Base-by-base conservation (phyloP, 768 basidiomycete genomes). In the Russula emetica region DNA sequence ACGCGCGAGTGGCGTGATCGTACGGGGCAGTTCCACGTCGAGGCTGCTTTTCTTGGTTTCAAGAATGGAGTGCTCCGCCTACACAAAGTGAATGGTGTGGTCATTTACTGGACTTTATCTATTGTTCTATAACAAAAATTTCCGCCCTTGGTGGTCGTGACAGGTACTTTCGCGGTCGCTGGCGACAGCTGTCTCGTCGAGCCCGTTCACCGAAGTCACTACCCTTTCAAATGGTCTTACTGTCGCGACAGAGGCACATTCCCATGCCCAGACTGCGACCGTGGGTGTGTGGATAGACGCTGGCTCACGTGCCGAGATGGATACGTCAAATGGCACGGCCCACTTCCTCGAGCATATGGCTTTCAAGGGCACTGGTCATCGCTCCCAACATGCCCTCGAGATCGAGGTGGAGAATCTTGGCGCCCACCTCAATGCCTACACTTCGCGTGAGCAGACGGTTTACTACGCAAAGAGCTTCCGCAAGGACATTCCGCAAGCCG, bases 261-360 rank as follows among this genome's bases (percentile, higher is more conserved):
- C 92, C 5, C 88, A 92, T 74, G 88, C 93, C 5, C 90, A 95
- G 77, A 98, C 97, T 0, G 94, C 95, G 8, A 99, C 96, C n/a
- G 94, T 98, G 40, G 97, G 97, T 67, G 89, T 98, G 64, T 99
- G 94, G 94, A 96, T 99, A 71, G 96, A 98, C 74, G 96, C 97
- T 63, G 97, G 97, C 68, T 94, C 92, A 67, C 85, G 97, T 60
- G 95, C 94, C 63, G 97, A 99, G 83, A 96, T 90, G 53, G 88
- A 93, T 78, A 85, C 85, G 77, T 96, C 92, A 44, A 95, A 89
- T 70, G 97, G 97, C 57, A 94, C 94, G 11, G 97, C 97, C 51
- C 97, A 98, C 79, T 99, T 99, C 82, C 85, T 98, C 64, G 97
- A 99, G 76, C 93, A 95, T 72, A 94, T 96, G 94, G 94, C 94